A percentile compares a stretch with the other conserved stretches of the same genome.
Evolutionary conservation across 2,329 filamentous ascomycete genomes (phyloP).

Genomic region (Microsporum ferrugineum): DNA sequence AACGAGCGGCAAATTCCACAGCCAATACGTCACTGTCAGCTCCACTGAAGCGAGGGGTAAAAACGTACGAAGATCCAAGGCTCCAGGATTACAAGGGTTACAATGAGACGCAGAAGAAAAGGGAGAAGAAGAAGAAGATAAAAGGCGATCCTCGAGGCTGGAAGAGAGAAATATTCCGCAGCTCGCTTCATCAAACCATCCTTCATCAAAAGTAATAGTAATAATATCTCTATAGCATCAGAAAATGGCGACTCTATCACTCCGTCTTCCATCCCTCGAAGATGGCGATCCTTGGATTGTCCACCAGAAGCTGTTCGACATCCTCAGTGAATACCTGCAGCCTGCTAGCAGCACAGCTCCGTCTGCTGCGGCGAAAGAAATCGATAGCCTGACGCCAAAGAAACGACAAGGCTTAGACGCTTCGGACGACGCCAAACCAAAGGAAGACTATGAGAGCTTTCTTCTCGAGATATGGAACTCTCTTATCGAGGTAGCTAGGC

Average conservation of each 20-base stretch:
- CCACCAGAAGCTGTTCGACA: not conserved
- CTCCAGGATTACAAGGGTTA: not conserved
- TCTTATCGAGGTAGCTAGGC: not conserved
- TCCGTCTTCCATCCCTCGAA: constrained; percentile 1
- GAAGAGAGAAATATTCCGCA: not conserved
- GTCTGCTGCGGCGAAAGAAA: not conserved
- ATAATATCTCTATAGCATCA: not conserved
- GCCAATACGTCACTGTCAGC: not conserved
- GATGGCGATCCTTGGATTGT: constrained; percentile 2
- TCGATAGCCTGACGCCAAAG: not conserved
- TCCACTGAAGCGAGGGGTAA: not conserved
- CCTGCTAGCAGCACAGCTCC: not conserved
- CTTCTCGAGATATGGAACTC: not conserved
- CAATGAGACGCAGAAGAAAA: not conserved
- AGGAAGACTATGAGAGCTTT: constrained; percentile 2
- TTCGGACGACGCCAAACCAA: not conserved
- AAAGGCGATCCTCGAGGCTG: not conserved
- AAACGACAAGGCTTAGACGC: not conserved
- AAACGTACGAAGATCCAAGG: not conserved
- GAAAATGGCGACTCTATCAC: not conserved
- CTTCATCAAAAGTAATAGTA: not conserved
- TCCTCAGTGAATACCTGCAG: constrained; percentile 3
- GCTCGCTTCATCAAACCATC: not conserved
- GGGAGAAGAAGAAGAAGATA: not conserved
- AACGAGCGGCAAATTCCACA: not conserved